Conservation (phyloP, 2,329 filamentous ascomycete species). For the Aspergillus spinulosporus region DNA sequence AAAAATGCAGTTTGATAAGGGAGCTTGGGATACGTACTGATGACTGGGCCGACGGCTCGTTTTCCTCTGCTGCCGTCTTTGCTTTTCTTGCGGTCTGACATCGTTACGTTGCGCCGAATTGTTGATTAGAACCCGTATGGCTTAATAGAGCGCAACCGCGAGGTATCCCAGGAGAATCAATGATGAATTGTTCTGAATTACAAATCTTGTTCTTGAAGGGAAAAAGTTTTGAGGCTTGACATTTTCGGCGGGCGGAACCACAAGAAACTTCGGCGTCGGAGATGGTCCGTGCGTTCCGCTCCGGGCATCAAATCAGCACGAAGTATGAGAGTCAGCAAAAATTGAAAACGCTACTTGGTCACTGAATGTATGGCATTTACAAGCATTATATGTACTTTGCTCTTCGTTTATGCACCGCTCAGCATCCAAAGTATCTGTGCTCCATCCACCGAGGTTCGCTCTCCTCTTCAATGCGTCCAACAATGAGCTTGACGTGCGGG, state of each 20-base stretch:
- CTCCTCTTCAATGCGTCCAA: constrained; percentile 78
- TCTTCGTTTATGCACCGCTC: constrained; percentile 5
- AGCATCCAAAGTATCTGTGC: constrained; percentile 84
- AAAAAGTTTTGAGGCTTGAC: constrained; percentile 19
- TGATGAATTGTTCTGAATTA: background rate
- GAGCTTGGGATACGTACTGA: constrained; percentile 36
- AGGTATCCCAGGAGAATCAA: background rate
- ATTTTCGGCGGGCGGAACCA: constrained; percentile 22
- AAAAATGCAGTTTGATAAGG: background rate
- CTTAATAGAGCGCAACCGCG: background rate
- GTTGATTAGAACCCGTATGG: background rate
- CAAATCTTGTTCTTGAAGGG: background rate
- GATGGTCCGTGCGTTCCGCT: constrained; percentile 30
- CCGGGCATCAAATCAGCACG: background rate
- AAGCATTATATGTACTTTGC: background rate
- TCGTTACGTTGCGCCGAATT: constrained; percentile 20
- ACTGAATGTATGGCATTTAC: background rate
- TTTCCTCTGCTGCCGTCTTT: constrained; percentile 37
- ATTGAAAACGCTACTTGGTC: background rate
- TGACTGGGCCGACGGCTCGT: constrained; percentile 33
- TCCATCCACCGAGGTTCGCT: constrained; percentile 88
- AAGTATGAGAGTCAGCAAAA: background rate
- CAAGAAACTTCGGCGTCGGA: constrained; percentile 26
- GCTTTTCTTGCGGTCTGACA: constrained; percentile 41
- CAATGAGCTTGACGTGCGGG: constrained; percentile 80